A percentile compares a stretch with the other conserved stretches of the same genome.
Conservation (phyloP, 148 eudicot genomes). For the Chenopodium berlandieri region DNA sequence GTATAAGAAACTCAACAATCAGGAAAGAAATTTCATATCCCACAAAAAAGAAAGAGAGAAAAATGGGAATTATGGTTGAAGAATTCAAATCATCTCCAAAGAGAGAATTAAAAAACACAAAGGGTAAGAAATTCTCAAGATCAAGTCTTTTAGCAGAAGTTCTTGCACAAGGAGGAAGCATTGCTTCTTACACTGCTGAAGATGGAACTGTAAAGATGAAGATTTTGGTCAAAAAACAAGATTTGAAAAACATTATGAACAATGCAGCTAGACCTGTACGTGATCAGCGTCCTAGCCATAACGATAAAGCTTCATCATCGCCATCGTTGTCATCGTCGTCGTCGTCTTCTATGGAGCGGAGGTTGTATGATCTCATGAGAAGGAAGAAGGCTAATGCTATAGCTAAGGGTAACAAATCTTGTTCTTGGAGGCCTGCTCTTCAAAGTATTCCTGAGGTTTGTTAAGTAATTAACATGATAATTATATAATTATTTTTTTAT, state of each 20-base stretch:
- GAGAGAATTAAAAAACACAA: constrained; percentile 10
- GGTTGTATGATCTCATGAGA: constrained; percentile 42
- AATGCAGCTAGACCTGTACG: neutral
- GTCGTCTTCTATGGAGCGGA: constrained; percentile 29
- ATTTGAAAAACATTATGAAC: constrained; percentile 45
- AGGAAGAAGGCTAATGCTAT: constrained; percentile 33
- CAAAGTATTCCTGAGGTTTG: constrained; percentile 63
- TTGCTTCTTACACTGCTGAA: constrained; percentile 35
- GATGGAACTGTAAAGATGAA: constrained; percentile 52
- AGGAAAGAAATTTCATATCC: neutral
- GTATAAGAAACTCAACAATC: neutral
- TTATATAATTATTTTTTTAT: neutral
- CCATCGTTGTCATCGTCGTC: neutral
- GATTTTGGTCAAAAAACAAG: constrained; percentile 50
- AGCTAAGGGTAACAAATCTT: constrained; percentile 7
- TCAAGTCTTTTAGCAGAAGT: constrained; percentile 33
- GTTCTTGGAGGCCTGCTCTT: constrained; percentile 62
- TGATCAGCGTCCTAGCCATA: neutral
- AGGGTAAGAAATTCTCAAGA: constrained; percentile 10
- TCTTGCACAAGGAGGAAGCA: constrained; percentile 35
- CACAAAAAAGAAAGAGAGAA: neutral
- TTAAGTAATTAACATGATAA: neutral
- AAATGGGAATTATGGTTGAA: constrained; percentile 23
- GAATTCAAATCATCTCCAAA: constrained; percentile 2
- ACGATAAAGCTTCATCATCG: neutral